Base-by-base conservation (phyloP, 495 filamentous ascomycete genomes). In the Penicillium arizonense region DNA sequence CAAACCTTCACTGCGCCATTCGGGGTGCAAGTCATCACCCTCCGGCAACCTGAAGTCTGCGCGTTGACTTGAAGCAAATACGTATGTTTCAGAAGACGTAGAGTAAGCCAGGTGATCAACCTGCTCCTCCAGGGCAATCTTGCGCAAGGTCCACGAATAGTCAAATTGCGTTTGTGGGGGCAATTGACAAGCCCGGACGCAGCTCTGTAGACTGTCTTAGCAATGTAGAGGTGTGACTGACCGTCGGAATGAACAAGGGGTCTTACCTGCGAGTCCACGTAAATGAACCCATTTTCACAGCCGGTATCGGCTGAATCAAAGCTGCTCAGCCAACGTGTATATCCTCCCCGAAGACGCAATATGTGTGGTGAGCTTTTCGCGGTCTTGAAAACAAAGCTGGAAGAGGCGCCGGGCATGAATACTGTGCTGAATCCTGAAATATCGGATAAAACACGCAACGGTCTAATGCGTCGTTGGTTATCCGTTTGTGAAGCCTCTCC, bases 241-340 rank as follows among this genome's bases (percentile, higher is more conserved):
- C 4, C 30, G 5, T 6, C 6, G 14, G 12, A 16, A 26, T 9
- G 30, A 23, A 40, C 28, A 26, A 24, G 12, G n/a, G 52, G 50
- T n/a, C 21, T 37, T 67, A 83, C 74, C 51, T 77, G 66, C 30
- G 65, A 72, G 69, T 95, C 87, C 18, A 91, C 73, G 59, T 90
- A 93, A 30, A 90, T 83, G 59, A 95, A 95, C 0, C 93, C 91
- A 35, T 81, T 78, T 21, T 88, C 84, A 62, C 88, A 90, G n/a
- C 77, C 83, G 26, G 81, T 75, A 1, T 82, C 47, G 0, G 49
- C 34, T 4, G 53, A 88, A 65, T 92, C 81, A 63, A 96, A 87
- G 13, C 78, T 70, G 49, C 83, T 86, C 59, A 96, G 76, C 44
- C 85, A 82, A 36, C 80, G 76, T 14, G 89, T 85, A 18, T 75